Conservation (phyloP, 129 eudicot genomes). For the Rutidosis leptorrhynchoides region DNA sequence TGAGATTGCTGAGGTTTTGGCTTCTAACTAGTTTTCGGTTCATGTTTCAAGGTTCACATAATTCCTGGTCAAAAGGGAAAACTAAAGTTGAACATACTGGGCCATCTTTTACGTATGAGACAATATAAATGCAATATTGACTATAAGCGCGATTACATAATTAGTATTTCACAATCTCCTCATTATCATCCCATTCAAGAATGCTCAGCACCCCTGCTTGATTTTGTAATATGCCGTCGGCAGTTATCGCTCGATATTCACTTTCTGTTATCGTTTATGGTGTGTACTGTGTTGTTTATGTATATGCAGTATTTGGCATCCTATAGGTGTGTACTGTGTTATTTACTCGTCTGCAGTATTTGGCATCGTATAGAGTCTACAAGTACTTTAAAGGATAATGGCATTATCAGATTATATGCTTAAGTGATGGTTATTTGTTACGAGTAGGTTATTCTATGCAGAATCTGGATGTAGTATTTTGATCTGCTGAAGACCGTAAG, state of each 20-base stretch:
- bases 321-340: too few relatives aligned
- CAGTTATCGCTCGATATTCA: neutral
- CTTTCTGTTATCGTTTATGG: slow-evolving; percentile 9
- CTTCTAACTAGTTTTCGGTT: slow-evolving; percentile 1
- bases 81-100: neutral
- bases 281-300: neutral
- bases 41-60: neutral
- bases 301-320: neutral
- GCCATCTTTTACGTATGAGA: neutral
- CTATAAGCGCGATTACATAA: neutral
- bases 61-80: neutral
- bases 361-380: slow-evolving; percentile 3
- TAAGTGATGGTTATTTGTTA: slow-evolving; percentile 2
- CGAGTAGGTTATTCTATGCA: neutral
- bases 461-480: slow-evolving; percentile 6
- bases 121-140: neutral
- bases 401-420: neutral
- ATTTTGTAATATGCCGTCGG: neutral
- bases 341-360: neutral
- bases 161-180: neutral
- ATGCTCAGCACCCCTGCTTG: slow-evolving; percentile 18
- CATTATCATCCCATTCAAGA: neutral
- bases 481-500: neutral
- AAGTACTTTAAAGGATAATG: slow-evolving; percentile 9
- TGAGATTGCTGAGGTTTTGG: slow-evolving; percentile 8